phyloP scores from a whole-genome alignment of 441 rosid genomes.

The Populus hybrid region DNA sequence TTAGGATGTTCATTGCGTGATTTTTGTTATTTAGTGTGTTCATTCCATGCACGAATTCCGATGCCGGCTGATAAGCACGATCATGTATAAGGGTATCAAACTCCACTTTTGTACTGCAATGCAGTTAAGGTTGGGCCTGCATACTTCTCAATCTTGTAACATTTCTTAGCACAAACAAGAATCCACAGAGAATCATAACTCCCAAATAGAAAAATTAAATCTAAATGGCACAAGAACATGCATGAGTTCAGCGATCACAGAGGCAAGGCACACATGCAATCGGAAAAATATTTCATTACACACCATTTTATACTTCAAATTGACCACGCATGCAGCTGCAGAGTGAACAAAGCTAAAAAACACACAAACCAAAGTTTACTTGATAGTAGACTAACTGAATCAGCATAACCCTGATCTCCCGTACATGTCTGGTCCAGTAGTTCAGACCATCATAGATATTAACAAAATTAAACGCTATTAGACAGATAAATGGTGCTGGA shows the following conservation, averaged over 20 bases:
- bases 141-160: background rate
- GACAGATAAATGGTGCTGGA: background rate
- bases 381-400: background rate
- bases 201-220: background rate
- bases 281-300: background rate
- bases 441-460: background rate
- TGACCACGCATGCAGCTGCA: background rate
- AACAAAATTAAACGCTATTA: background rate
- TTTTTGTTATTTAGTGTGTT: too few relatives aligned
- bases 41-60: background rate
- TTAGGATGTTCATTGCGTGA: too few relatives aligned
- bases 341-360: background rate
- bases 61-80: background rate
- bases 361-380: background rate
- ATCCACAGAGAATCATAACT: background rate
- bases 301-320: background rate
- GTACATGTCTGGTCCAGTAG: background rate
- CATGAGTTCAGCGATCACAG: background rate
- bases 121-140: background rate
- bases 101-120: background rate
- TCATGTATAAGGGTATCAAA: background rate
- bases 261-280: background rate
- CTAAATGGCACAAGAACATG: background rate
- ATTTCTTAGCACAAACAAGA: background rate
- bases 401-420: background rate